Base-by-base conservation (phyloP, 768 basidiomycete species). In the Kwoniella europaea region DNA sequence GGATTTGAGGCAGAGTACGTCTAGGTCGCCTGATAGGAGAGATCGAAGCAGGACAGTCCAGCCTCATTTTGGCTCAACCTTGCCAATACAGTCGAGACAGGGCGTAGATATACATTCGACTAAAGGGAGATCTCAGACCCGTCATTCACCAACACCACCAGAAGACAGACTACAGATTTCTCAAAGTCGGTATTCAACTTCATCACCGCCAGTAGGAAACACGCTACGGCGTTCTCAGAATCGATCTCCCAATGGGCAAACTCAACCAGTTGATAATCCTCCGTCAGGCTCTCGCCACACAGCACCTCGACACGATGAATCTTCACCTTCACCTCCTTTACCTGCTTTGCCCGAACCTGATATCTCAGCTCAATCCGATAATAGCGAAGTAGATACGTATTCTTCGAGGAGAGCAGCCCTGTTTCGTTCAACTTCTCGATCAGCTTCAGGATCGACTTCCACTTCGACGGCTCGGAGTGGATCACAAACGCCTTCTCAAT, bases 281-380 rank as follows among this genome's bases (percentile, higher is more conserved):
- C 29, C 60, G 16, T 10, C n/a, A 22, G 2, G 6, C 16, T 29
- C 4, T n/a, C 46, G 46, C 18, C 46, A 18, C 12, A 50, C 13
- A 50, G 9, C 18, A 50, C 46, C 12, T 35, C 35, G 35, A 35
- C 35, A 50, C 10, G 27, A 20, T 18, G 43, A 63, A 4, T 35
- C 43, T 22, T 55, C 64, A 20, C 42, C 63, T 16, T 74, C 68
- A 42, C 53, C 64, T 1, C 50, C 72, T 9, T 71, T 79, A 7
- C 77, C 77, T 18, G 73, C 75, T 2, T 60, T 76, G 5, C 77
- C 77, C 4, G 73, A 76, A 64, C 75, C 77, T 5, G 73, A 74
- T 9, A 42, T 43, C 2, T 52, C 41, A 15, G 22, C 22, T 9
- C n/a, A 29, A 15, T 44, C 64, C 2, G 75, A 76, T 4, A 68